These are phyloP conservation scores for Colletotrichum tanaceti DNA, from an alignment of 2,329 filamentous ascomycete species.

Conservation along the genomic window DNA sequence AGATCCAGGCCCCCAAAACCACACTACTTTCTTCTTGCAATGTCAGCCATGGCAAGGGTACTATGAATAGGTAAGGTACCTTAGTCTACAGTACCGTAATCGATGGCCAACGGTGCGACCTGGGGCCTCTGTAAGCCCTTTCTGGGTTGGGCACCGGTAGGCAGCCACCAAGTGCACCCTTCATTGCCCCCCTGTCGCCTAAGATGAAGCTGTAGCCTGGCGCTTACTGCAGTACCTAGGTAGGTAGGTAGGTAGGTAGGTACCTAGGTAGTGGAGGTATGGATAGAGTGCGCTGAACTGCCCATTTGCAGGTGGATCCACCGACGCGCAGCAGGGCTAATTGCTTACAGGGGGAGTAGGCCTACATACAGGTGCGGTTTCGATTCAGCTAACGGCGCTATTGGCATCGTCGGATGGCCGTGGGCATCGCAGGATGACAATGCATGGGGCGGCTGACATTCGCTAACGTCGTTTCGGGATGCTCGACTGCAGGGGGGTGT, in stretches of 20 bases:
- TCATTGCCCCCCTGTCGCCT: slow-evolving; percentile 22
- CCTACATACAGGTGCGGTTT: slow-evolving; percentile 19
- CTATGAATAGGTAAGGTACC: too few relatives aligned
- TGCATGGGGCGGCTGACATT: slow-evolving; percentile 33
- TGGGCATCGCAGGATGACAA: slow-evolving; percentile 32
- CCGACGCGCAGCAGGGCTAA: slow-evolving; percentile 14
- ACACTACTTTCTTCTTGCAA: background rate
- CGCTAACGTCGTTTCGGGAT: slow-evolving; percentile 37
- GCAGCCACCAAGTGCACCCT: slow-evolving; percentile 13
- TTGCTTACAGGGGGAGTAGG: slow-evolving; percentile 31
- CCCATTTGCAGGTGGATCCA: slow-evolving; percentile 12
- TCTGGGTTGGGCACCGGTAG: slow-evolving; percentile 16
- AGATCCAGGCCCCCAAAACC: background rate
- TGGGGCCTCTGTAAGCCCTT: background rate
- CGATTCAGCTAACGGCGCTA: slow-evolving; percentile 22
- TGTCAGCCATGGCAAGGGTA: background rate
- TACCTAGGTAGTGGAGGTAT: too few relatives aligned
- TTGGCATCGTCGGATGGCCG: slow-evolving; percentile 25
- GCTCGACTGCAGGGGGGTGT: slow-evolving; percentile 33
- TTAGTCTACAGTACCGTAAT: background rate
- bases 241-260: too few relatives aligned
- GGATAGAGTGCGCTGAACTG: background rate
- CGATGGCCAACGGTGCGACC: background rate
- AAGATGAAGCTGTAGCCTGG: slow-evolving; percentile 10
- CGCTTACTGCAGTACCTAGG: background rate